phyloP scores from a whole-genome alignment of 2,329 filamentous ascomycete genomes.

The Truncatella angustata region DNA sequence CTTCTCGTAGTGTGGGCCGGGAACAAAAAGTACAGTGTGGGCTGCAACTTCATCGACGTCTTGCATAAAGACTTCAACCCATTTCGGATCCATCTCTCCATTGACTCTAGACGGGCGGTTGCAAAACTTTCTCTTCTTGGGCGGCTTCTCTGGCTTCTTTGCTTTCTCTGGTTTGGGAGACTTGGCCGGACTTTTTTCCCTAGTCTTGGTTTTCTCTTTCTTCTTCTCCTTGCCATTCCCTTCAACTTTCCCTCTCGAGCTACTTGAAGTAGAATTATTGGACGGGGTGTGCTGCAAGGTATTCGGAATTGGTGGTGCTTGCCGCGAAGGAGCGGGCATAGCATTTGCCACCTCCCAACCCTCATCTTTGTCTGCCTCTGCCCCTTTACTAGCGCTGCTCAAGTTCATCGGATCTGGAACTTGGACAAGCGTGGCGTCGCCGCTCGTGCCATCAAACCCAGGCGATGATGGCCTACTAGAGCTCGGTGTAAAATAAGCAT shows the following conservation, averaged over 20 bases:
- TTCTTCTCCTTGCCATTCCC: neutral
- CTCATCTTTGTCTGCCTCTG: neutral
- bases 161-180: neutral
- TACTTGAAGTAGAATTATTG: neutral
- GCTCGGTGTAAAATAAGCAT: no score
- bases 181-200: neutral
- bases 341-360: neutral
- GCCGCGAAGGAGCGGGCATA: no score
- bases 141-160: constrained; percentile 23
- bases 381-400: no score
- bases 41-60: constrained; percentile 82
- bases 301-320: neutral
- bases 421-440: no score
- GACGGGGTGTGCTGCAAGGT: neutral
- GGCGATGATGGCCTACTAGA: no score
- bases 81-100: constrained; percentile 64
- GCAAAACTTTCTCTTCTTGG: constrained; percentile 75
- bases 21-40: constrained; percentile 78
- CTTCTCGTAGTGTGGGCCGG: constrained; percentile 69
- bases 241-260: neutral
- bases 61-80: constrained; percentile 79
- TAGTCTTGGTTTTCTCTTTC: neutral
- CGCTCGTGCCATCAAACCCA: no score
- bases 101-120: constrained; percentile 58
- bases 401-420: no score